Evolutionary conservation across 331 rosid genomes (phyloP).

Genomic region (Quercus tomentella): DNA sequence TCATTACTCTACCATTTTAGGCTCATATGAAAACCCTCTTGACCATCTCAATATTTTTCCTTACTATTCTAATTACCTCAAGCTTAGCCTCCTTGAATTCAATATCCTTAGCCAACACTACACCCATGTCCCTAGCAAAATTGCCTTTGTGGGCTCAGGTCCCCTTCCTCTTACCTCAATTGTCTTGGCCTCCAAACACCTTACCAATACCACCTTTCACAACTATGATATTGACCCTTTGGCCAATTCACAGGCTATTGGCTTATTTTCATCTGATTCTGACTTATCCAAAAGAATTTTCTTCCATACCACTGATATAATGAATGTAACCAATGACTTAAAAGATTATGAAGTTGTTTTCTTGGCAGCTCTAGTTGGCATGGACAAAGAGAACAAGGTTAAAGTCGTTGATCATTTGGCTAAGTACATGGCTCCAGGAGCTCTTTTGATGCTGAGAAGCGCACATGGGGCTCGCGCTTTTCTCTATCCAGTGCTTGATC

Average conservation of each 20-base stretch:
- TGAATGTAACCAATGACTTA: conserved; percentile 45
- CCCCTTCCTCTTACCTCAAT: conserved; percentile 92
- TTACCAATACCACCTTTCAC: conserved; percentile 58
- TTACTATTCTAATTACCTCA: conserved; percentile 51
- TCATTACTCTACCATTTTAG: conserved; percentile 66
- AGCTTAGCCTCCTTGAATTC: conserved; percentile 42
- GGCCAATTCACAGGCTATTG: conserved; percentile 63
- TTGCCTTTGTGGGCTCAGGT: conserved; percentile 91
- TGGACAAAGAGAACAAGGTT: conserved; percentile 58
- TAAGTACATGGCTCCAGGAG: conserved; percentile 64
- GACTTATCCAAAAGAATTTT: conserved; percentile 64
- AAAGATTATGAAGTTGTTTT: conserved; percentile 62
- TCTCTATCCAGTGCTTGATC: conserved; percentile 82
- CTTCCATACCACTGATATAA: conserved; percentile 60
- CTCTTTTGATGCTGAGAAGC: conserved; percentile 76
- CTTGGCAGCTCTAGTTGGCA: conserved; percentile 85
- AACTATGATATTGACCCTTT: conserved; percentile 65
- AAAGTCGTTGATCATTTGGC: conserved; percentile 56
- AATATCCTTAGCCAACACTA: conserved; percentile 40
- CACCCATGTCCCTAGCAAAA: conserved; percentile 25
- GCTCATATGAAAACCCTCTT: conserved; percentile 50
- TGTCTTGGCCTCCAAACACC: conserved; percentile 67
- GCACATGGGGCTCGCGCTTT: conserved; percentile 90
- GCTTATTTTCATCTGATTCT: conserved; percentile 46
- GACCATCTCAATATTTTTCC: conserved; percentile 57